phyloP scores from a whole-genome alignment of 805 yeast species.

The Middelhovenomyces tepae region DNA sequence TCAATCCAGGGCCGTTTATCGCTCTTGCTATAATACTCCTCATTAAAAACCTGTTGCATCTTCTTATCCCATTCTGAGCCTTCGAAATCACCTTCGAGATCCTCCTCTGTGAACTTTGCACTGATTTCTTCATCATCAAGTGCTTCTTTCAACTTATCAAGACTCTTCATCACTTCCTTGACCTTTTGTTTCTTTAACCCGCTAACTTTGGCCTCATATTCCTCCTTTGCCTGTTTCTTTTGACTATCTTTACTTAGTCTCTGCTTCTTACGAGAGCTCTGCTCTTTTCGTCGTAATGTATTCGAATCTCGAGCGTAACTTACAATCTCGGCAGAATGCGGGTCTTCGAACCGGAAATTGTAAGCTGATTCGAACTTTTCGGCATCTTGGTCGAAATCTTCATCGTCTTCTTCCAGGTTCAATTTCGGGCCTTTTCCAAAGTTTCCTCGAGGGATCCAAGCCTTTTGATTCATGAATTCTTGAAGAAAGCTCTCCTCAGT shows the following conservation, averaged over 20 bases:
- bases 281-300: slow-evolving; percentile 73
- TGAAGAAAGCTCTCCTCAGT: slow-evolving; percentile 61
- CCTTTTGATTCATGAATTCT: slow-evolving; percentile 65
- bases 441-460: slow-evolving; percentile 77
- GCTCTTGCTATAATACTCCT: slow-evolving; percentile 59
- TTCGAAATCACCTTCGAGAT: slow-evolving; percentile 81
- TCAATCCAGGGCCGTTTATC: slow-evolving; percentile 57
- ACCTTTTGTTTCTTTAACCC: slow-evolving; percentile 70
- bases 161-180: slow-evolving; percentile 65
- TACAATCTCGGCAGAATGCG: slow-evolving; percentile 80
- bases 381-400: slow-evolving; percentile 84
- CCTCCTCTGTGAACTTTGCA: slow-evolving; percentile 59
- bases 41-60: slow-evolving; percentile 78
- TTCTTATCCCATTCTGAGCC: slow-evolving; percentile 86
- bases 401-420: slow-evolving; percentile 47
- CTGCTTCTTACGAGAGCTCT: slow-evolving; percentile 68
- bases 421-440: slow-evolving; percentile 47
- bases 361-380: slow-evolving; percentile 88
- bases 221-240: slow-evolving; percentile 41
- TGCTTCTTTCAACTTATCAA: slow-evolving; percentile 54
- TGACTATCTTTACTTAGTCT: slow-evolving; percentile 62
- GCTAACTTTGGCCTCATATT: slow-evolving; percentile 51
- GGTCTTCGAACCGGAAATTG: slow-evolving; percentile 91
- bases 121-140: slow-evolving; percentile 58
- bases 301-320: slow-evolving; percentile 91